Percentiles rank a stretch among this genome's conserved stretches.
phyloP scores from a whole-genome alignment of 2,329 filamentous ascomycete genomes.

The Phaeosphaeriaceae sp. region DNA sequence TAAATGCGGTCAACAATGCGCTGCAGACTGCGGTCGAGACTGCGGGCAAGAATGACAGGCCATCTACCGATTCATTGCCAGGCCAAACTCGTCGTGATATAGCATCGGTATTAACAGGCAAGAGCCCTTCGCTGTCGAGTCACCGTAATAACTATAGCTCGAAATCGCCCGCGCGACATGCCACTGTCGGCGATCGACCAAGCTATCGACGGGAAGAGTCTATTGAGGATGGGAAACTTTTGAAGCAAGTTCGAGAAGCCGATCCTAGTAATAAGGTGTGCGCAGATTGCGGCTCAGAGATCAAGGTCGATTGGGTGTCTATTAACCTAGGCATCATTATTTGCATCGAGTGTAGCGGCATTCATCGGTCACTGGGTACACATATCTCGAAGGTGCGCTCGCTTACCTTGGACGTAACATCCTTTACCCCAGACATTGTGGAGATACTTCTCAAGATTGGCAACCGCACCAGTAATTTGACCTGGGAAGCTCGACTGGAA shows the following conservation, averaged over 20 bases:
- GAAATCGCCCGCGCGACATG: slow-evolving; percentile 77
- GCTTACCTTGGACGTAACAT: slow-evolving; percentile 91
- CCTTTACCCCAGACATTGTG: slow-evolving; percentile 95
- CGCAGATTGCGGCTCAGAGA: slow-evolving; percentile 88
- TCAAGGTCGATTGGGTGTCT: slow-evolving; percentile 98
- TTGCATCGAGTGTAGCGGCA: slow-evolving; percentile 97
- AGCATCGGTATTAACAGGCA: slow-evolving; percentile 89
- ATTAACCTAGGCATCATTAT: slow-evolving; percentile 96
- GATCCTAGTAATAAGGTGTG: slow-evolving; percentile 94
- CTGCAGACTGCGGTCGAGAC: slow-evolving; percentile 94
- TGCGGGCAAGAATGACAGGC: slow-evolving; percentile 61
- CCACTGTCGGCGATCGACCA: slow-evolving; percentile 88
- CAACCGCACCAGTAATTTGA: slow-evolving; percentile 93
- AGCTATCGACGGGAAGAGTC: slow-evolving; percentile 71
- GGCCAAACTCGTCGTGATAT: slow-evolving; percentile 79
- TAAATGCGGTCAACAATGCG: slow-evolving; percentile 94
- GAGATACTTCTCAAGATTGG: slow-evolving; percentile 90
- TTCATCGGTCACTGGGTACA: slow-evolving; percentile 93
- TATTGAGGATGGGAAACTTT: slow-evolving; percentile 80
- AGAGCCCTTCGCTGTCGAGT: slow-evolving; percentile 75
- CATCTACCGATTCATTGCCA: slow-evolving; percentile 58
- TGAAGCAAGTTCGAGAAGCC: slow-evolving; percentile 85
- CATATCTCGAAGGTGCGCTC: slow-evolving; percentile 98
- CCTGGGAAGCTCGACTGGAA: slow-evolving; percentile 91
- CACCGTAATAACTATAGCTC: slow-evolving; percentile 58